Base-by-base conservation (phyloP, 1,284 basidiomycete genomes). In the Porodaedalea pini region DNA sequence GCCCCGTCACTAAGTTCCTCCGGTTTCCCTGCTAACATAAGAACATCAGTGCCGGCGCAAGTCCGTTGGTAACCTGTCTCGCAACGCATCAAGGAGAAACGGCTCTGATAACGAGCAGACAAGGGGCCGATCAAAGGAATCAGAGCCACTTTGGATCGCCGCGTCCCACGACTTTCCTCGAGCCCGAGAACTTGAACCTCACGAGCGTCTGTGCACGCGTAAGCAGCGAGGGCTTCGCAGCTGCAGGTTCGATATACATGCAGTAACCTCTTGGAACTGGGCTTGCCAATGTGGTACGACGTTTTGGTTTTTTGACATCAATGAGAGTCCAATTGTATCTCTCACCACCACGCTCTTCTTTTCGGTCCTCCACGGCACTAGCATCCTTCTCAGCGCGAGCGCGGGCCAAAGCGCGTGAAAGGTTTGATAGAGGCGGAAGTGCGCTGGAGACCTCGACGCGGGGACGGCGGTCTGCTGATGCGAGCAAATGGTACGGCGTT, bases 181-280 rank as follows among this genome's bases (percentile, higher is more conserved):
- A 60, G 15, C 53, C 52, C 43, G 53, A 27, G 17, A 59, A 51
- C 31, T 45, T 56, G 37, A 60, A 21, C 47, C 51, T 56, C 34
- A 56, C 25, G 4, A 56, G 25, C 17, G 58, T 60, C 49, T 60
- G 58, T n/a, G 58, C 58, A 4, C 58, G 48, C 23, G 58, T 53
- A 15, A 60, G 47, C 13, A 60, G 40, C n/a, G 58, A 60, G 2
- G 58, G 49, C 43, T 53, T 51, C 6, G 48, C 11, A 31, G 10
- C 39, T 6, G 7, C 39, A 21, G 40, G 29, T 21, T 31, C 36
- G 10, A 50, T 36, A 27, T 31, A 36, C 13, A 57, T 40, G 19
- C 32, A 31, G 19, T 52, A 53, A 4, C 56, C 56, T 31, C 11
- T n/a, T 11, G 49, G 29, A 23, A 19, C 21, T 17, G 45, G 45